phyloP scores from a whole-genome alignment of 768 basidiomycete genomes.

The Gyrodon lividus region DNA sequence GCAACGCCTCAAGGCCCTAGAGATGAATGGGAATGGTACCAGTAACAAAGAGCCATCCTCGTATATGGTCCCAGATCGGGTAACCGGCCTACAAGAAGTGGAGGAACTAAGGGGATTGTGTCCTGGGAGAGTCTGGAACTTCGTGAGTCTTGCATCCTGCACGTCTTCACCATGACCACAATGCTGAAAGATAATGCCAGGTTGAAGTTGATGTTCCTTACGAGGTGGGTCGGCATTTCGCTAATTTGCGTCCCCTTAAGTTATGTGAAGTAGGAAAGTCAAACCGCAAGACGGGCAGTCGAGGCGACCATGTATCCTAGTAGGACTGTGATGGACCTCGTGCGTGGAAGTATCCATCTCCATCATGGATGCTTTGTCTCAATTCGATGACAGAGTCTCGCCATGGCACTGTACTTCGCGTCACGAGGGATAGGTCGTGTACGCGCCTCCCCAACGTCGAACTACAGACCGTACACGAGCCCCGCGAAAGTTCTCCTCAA shows the following conservation, averaged over 20 bases:
- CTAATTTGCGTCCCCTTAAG: conserved; percentile 4
- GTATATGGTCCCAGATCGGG: conserved; percentile 87
- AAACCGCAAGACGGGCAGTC: conserved; percentile 49
- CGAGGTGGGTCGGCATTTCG: conserved; percentile 42
- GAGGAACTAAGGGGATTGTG: conserved; percentile 76
- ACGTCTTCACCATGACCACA: background rate
- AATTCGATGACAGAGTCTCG: conserved; percentile 65
- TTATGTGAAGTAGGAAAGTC: conserved; percentile 56
- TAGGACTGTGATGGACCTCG: conserved; percentile 88
- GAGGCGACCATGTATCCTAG: conserved; percentile 78
- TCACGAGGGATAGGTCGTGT: conserved; percentile 73
- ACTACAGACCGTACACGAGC: conserved; percentile 55
- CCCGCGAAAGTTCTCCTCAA: conserved; percentile 81
- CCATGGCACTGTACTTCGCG: conserved; percentile 91
- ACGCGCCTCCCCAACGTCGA: conserved; percentile 35
- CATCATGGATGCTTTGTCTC: background rate
- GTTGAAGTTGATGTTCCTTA: conserved; percentile 87
- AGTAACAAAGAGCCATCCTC: conserved; percentile 19
- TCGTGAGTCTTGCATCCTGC: conserved; percentile 48
- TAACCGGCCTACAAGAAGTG: conserved; percentile 75
- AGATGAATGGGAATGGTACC: background rate
- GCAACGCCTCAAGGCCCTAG: conserved; percentile 16
- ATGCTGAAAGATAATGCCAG: conserved; percentile 35
- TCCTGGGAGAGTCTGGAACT: conserved; percentile 84
- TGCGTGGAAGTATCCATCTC: conserved; percentile 35